phyloP scores from a whole-genome alignment of 2,329 filamentous ascomycete species.

The Arthrobotrys iridis region DNA sequence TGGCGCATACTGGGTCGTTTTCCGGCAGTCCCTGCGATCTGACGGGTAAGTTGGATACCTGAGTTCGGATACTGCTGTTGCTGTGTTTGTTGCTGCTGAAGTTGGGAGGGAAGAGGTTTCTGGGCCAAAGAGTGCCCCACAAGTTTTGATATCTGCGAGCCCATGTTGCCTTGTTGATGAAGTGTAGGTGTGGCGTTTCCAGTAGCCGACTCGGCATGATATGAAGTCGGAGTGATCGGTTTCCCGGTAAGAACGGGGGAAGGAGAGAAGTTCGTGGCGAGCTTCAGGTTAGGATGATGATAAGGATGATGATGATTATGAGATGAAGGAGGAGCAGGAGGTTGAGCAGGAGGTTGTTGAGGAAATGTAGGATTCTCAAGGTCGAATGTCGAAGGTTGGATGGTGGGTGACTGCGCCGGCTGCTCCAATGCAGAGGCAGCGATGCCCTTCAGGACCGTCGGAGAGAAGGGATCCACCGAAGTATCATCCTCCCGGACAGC shows the following conservation, averaged over 20 bases:
- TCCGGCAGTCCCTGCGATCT: slow-evolving; percentile 37
- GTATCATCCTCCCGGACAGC: neutral
- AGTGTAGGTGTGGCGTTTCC: neutral
- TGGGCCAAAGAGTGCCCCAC: neutral
- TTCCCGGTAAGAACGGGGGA: neutral
- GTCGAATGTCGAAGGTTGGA: neutral
- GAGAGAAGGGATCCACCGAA: slow-evolving; percentile 15
- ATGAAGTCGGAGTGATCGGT: neutral
- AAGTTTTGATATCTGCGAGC: neutral
- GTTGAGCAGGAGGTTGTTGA: neutral
- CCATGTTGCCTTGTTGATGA: neutral
- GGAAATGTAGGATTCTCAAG: neutral
- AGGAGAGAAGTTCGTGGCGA: slow-evolving; percentile 15
- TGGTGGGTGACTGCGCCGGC: neutral
- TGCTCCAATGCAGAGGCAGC: slow-evolving; percentile 47
- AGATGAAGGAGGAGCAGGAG: neutral
- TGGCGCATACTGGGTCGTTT: slow-evolving; percentile 52
- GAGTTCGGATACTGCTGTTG: slow-evolving; percentile 28
- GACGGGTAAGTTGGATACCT: neutral
- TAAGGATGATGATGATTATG: too few relatives aligned
- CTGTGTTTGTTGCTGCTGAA: neutral
- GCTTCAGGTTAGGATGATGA: slow-evolving; percentile 4
- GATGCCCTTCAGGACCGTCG: slow-evolving; percentile 39
- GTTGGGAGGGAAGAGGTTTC: neutral
- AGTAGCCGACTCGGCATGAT: slow-evolving; percentile 10